Percentiles rank a stretch among this genome's conserved stretches.
Conservation (phyloP, 2,329 filamentous ascomycete genomes). For the Fusarium anguioides region DNA sequence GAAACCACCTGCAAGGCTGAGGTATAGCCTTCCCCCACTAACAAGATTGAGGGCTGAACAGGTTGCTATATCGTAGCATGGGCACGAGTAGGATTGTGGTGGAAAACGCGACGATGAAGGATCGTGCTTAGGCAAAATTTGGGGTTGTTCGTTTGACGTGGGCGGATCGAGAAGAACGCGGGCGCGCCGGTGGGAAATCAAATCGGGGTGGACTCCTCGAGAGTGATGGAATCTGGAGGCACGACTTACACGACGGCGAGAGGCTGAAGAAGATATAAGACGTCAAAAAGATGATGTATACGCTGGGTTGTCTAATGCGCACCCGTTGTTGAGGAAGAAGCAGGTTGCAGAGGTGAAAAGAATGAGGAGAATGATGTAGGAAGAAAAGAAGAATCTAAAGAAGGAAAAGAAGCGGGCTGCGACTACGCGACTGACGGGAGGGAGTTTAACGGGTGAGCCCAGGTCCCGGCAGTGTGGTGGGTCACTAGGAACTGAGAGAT, state of each 20-base stretch:
- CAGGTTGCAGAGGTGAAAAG: constrained; percentile 20
- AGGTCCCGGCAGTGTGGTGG: constrained; percentile 44
- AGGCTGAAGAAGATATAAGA: constrained; percentile 21
- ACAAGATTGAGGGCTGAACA: constrained; percentile 35
- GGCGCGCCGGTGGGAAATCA: constrained; percentile 40
- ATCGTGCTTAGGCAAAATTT: constrained; percentile 28
- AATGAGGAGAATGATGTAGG: constrained; percentile 30
- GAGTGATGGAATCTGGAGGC: constrained; percentile 31
- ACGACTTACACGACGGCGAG: constrained; percentile 52
- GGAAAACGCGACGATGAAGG: constrained; percentile 16
- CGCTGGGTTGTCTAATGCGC: background rate
- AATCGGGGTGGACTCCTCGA: constrained; percentile 36
- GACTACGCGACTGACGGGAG: constrained; percentile 42
- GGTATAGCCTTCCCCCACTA: constrained; percentile 45
- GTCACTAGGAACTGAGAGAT: constrained; percentile 22
- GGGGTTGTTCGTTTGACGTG: constrained; percentile 27
- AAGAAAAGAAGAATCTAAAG: constrained; percentile 33
- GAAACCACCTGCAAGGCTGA: constrained; percentile 43
- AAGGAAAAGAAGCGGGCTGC: constrained; percentile 42
- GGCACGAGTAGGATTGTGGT: constrained; percentile 15
- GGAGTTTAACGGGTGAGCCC: constrained; percentile 41
- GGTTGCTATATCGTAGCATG: constrained; percentile 38
- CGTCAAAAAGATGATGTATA: constrained; percentile 33
- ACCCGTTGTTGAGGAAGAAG: background rate
- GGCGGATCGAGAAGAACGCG: constrained; percentile 34